A percentile compares a stretch with the other conserved stretches of the same genome.
These are phyloP conservation scores for Setaria italica DNA, from an alignment of 202 grass and related monocot genomes.

Conservation along the genomic window DNA sequence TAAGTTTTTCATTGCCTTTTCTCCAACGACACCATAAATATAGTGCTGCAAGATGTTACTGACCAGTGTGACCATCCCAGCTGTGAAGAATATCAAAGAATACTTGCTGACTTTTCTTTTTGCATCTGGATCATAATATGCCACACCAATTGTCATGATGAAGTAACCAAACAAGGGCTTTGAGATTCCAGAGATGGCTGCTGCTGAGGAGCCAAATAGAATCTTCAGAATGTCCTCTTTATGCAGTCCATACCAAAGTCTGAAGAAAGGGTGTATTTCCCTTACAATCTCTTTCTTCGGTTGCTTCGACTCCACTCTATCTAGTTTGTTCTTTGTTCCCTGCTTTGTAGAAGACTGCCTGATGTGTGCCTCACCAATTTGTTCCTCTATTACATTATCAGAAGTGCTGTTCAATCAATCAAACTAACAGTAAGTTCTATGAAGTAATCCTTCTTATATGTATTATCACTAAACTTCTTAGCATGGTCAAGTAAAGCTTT, in stretches of 20 bases:
- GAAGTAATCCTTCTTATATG: constrained; percentile 37
- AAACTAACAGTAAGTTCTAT: constrained; percentile 34
- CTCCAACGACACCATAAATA: constrained; percentile 61
- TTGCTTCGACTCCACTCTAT: constrained; percentile 32
- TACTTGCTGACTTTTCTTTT: constrained; percentile 52
- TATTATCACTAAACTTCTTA: constrained; percentile 31
- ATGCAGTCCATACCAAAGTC: constrained; percentile 61
- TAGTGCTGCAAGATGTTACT: constrained; percentile 68
- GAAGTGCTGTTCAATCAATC: constrained; percentile 50
- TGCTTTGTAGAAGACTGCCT: constrained; percentile 36
- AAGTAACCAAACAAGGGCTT: constrained; percentile 71
- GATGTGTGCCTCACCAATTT: constrained; percentile 30
- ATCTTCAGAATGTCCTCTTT: constrained; percentile 61
- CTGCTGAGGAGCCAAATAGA: constrained; percentile 62
- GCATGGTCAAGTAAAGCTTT: constrained; percentile 28
- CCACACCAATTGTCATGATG: constrained; percentile 70
- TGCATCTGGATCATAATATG: constrained; percentile 62
- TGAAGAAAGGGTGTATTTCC: constrained; percentile 46
- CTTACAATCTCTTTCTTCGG: constrained; percentile 30
- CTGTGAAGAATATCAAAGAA: constrained; percentile 54
- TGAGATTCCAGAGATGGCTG: constrained; percentile 69
- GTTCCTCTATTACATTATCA: constrained; percentile 43
- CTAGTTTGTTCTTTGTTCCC: constrained; percentile 43
- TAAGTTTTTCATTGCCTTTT: constrained; percentile 67
- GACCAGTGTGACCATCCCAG: constrained; percentile 55